Percentiles rank a stretch among this genome's conserved stretches.
phyloP scores from a whole-genome alignment of 2,329 filamentous ascomycete genomes.

The Ophiostoma triangulosporum region DNA sequence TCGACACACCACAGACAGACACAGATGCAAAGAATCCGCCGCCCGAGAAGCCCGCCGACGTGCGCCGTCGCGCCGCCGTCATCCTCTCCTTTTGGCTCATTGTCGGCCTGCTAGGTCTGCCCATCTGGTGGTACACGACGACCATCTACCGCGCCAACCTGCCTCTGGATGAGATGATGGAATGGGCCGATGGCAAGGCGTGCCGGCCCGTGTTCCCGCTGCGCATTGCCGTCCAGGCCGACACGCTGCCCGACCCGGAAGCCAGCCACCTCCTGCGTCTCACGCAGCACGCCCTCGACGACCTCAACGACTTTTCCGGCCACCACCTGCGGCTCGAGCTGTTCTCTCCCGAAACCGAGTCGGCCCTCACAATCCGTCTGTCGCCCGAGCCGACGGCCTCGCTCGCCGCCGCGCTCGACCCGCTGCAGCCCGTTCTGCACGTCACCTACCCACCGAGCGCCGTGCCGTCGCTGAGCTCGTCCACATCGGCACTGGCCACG shows the following conservation, averaged over 20 bases:
- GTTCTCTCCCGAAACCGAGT: conserved; percentile 5
- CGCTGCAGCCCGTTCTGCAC: conserved; percentile 58
- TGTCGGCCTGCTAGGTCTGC: conserved; percentile 69
- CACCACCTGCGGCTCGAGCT: conserved; percentile 68
- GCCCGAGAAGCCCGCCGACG: conserved; percentile 58
- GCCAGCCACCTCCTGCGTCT: conserved; percentile 59
- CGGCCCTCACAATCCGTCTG: conserved; percentile 57
- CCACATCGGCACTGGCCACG: conserved; percentile 58
- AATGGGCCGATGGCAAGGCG: conserved; percentile 87
- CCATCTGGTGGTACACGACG: conserved; percentile 93
- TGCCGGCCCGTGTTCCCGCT: conserved; percentile 83
- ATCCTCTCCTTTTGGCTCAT: conserved; percentile 86
- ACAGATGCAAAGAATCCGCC: conserved; percentile 38
- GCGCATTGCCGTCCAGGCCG: conserved; percentile 62
- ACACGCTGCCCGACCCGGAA: conserved; percentile 50
- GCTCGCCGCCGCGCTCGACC: conserved; percentile 43
- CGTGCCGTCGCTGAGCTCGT: conserved; percentile 51
- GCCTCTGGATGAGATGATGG: conserved; percentile 73
- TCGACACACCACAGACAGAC: neutral
- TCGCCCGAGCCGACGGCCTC: conserved; percentile 47
- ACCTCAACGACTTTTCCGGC: conserved; percentile 71
- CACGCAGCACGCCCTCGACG: conserved; percentile 79
- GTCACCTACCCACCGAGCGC: conserved; percentile 62
- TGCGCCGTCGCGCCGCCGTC: conserved; percentile 57
- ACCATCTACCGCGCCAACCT: conserved; percentile 78